A percentile compares a stretch with the other conserved stretches of the same genome.
Evolutionary conservation across 768 basidiomycete genomes (phyloP).

Genomic region (Postia placenta): DNA sequence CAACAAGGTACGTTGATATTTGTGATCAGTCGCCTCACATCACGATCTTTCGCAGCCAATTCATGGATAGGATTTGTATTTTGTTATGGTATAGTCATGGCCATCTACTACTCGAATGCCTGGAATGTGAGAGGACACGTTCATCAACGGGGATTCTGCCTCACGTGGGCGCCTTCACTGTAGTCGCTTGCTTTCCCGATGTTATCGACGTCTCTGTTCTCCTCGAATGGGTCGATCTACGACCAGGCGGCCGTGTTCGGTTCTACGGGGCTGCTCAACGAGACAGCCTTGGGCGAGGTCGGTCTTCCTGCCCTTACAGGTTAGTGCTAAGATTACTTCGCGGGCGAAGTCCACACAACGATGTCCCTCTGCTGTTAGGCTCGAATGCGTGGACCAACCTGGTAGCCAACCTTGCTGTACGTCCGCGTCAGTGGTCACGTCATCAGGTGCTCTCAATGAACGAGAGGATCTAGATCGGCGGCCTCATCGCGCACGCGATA

Average conservation of each 20-base stretch:
- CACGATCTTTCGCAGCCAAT: conserved; percentile 33
- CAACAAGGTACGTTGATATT: conserved; percentile 40
- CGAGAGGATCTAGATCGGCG: conserved; percentile 48
- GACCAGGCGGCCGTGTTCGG: conserved; percentile 51
- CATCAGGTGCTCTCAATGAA: conserved; percentile 1
- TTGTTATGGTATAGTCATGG: conserved; percentile 48
- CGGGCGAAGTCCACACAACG: not conserved
- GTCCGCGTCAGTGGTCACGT: conserved; percentile 7
- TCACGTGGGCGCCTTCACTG: not conserved
- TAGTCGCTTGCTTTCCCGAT: conserved; percentile 52
- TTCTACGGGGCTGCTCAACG: conserved; percentile 42
- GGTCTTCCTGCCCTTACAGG: conserved; percentile 31
- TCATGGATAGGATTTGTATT: conserved; percentile 49
- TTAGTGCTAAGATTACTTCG: not conserved
- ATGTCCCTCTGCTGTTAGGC: conserved; percentile 21
- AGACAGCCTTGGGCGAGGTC: conserved; percentile 44
- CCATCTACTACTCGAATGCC: conserved; percentile 55
- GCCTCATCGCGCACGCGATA: conserved; percentile 47
- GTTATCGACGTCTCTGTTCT: conserved; percentile 54
- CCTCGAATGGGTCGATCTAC: conserved; percentile 47
- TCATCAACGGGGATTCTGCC: not conserved
- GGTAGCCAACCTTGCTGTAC: conserved; percentile 40
- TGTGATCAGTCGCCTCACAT: too few species aligned
- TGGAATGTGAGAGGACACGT: conserved; percentile 40
- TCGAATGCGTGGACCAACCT: conserved; percentile 50